A percentile compares a stretch with the other conserved stretches of the same genome.
phyloP scores from a whole-genome alignment of 2,329 filamentous ascomycete species.

The Colletotrichum lentis region DNA sequence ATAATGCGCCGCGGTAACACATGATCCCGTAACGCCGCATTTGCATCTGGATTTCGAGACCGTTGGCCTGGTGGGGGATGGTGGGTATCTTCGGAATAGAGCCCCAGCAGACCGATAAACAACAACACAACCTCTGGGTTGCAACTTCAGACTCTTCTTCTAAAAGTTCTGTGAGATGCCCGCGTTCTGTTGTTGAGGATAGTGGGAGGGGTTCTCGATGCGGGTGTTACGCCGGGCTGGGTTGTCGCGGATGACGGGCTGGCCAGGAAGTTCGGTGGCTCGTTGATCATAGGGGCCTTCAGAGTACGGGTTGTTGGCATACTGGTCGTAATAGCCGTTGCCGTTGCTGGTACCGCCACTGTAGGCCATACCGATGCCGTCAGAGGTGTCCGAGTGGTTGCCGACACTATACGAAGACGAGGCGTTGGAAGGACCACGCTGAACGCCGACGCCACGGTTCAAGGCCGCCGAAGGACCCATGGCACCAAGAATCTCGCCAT shows the following conservation, averaged over 20 bases:
- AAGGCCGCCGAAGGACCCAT: conserved; percentile 76
- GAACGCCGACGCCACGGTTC: conserved; percentile 74
- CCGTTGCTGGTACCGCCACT: conserved; percentile 44
- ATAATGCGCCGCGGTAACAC: conserved; percentile 3
- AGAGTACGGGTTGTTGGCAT: conserved; percentile 65
- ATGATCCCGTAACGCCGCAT: conserved; percentile 31
- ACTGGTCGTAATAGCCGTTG: conserved; percentile 66
- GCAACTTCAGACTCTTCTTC: neutral
- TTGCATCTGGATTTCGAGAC: conserved; percentile 12
- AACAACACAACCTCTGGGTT: conserved; percentile 6
- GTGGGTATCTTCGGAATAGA: conserved; percentile 35
- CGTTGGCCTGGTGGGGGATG: conserved; percentile 25
- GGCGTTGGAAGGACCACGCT: conserved; percentile 90
- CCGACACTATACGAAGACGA: conserved; percentile 93
- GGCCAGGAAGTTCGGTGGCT: conserved; percentile 58
- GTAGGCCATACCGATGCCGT: conserved; percentile 59
- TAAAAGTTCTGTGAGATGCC: conserved; percentile 98
- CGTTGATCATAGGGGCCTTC: conserved; percentile 53
- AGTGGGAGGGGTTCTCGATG: conserved; percentile 90
- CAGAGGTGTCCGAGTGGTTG: conserved; percentile 75
- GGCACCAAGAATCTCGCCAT: conserved; percentile 83
- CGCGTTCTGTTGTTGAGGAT: conserved; percentile 89
- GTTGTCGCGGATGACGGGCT: conserved; percentile 92
- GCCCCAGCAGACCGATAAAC: conserved; percentile 24
- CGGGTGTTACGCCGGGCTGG: conserved; percentile 90